phyloP scores from a whole-genome alignment of 2,329 filamentous ascomycete species.

The Trichoderma cornu-damae region DNA sequence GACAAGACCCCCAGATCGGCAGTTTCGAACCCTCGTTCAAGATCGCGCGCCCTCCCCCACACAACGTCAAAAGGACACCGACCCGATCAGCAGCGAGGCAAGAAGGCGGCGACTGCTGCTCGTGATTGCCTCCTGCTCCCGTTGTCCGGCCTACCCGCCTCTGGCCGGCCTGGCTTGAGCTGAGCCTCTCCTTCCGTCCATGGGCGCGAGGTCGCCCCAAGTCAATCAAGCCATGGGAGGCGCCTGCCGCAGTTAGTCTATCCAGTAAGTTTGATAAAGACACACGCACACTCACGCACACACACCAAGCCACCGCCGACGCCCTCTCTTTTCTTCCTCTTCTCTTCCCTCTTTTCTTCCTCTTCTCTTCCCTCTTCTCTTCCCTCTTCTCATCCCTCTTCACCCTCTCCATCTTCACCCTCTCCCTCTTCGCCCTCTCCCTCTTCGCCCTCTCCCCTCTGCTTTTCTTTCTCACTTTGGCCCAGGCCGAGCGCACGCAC shows the following conservation, averaged over 20 bases:
- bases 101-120: neutral
- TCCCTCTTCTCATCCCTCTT: too few relatives aligned
- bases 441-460: too few relatives aligned
- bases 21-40: too few relatives aligned
- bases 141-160: conserved; percentile 22
- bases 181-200: conserved; percentile 30
- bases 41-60: conserved; percentile 14
- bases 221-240: conserved; percentile 47
- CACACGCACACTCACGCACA: too few relatives aligned
- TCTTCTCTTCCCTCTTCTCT: neutral
- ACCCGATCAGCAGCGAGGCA: conserved; percentile 9
- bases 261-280: conserved; percentile 39
- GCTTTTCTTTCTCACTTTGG: neutral
- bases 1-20: neutral
- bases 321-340: neutral
- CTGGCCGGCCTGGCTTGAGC: conserved; percentile 20
- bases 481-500: neutral
- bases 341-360: neutral
- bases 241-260: conserved; percentile 38
- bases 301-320: conserved; percentile 4
- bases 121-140: too few relatives aligned
- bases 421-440: neutral
- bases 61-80: neutral
- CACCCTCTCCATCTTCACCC: neutral
- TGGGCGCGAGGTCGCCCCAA: conserved; percentile 40